Evolutionary conservation across 805 yeast species (phyloP), one percentile per base, ranked within the genome.

Genomic region (Torulaspora indica): DNA sequence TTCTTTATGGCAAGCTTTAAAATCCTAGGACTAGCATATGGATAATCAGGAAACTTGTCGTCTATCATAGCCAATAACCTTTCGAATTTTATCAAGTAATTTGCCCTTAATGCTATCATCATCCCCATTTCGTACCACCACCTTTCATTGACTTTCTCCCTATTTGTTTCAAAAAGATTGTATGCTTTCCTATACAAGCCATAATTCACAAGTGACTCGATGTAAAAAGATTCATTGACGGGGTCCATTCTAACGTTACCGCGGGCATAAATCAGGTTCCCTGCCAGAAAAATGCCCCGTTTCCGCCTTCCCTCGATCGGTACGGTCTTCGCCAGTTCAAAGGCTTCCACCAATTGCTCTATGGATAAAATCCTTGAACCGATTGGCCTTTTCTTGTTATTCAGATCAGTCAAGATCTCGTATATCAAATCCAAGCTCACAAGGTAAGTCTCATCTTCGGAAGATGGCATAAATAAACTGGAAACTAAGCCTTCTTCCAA

Each of bases 71-170:
- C 25, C 3, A 71, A 62, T 2, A 69, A 35, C 2, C 50, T 51
- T 33, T 71, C 71, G 18, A 77, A 76, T n/a, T 54, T 52, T 4
- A 48, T 58, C 4, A 70, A 42, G 25, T 66, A 56, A 12, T 60
- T 61, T n/a, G 56, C 52, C 6, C 64, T 58, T 27, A 77, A 48
- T 36, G 68, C 63, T 5, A 73, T 62, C 45, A 64, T 65, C 43
- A 71, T 60, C n/a, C 79, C 77, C 18, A 72, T 45, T 40, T 77
- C 81, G 46, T 63, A 61, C 82, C 82, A 77, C 69, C 78, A 77
- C 42, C 78, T 57, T 46, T 74, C 70, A 24, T 71, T 68, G 5
- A 64, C 55, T 25, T 69, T 69, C 2, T 48, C 57, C 37, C 60
- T 55, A 42, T 71, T 60, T 1, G 70, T 55, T 13, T 57, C 49